These are phyloP conservation scores for Lichenothelia convexa DNA, from an alignment of 495 filamentous ascomycete species.

Conservation along the genomic window DNA sequence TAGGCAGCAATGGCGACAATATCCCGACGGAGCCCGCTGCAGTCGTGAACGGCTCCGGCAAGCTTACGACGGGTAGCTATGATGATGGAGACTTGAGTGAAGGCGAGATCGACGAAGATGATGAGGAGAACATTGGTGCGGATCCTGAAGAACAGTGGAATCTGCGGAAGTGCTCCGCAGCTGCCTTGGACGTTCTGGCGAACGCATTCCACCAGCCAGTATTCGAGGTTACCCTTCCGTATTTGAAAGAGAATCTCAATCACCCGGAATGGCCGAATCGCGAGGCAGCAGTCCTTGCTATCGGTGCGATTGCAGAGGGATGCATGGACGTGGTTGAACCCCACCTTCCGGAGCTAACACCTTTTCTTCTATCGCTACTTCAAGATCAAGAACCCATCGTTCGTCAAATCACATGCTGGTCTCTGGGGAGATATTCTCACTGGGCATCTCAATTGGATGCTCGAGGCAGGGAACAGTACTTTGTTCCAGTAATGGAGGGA, in stretches of 20 bases:
- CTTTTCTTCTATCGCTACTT: slow-evolving; percentile 75
- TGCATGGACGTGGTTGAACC: slow-evolving; percentile 81
- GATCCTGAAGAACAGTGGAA: slow-evolving; percentile 93
- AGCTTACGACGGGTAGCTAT: slow-evolving; percentile 9
- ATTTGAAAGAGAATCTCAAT: slow-evolving; percentile 74
- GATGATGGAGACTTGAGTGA: slow-evolving; percentile 53
- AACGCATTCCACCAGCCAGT: slow-evolving; percentile 75
- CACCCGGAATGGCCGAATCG: slow-evolving; percentile 82
- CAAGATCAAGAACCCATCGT: slow-evolving; percentile 82
- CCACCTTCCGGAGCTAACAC: slow-evolving; percentile 77
- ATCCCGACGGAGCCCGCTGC: slow-evolving; percentile 20
- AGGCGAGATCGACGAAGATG: slow-evolving; percentile 67
- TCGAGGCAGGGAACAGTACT: slow-evolving; percentile 52
- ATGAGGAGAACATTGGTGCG: slow-evolving; percentile 50
- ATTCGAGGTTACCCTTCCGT: slow-evolving; percentile 80
- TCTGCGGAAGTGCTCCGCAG: slow-evolving; percentile 90
- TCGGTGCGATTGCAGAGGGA: slow-evolving; percentile 89
- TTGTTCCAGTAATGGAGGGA: slow-evolving; percentile 95
- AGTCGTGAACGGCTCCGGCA: slow-evolving; percentile 27
- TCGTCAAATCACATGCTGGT: slow-evolving; percentile 95
- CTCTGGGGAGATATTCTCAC: slow-evolving; percentile 76
- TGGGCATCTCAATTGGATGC: slow-evolving; percentile 72
- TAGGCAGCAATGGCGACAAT: slow-evolving; percentile 27
- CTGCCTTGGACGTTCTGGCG: slow-evolving; percentile 84
- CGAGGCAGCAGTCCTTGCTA: slow-evolving; percentile 84